phyloP scores from a whole-genome alignment of 306 rosid genomes.

The Mimosa pudica region DNA sequence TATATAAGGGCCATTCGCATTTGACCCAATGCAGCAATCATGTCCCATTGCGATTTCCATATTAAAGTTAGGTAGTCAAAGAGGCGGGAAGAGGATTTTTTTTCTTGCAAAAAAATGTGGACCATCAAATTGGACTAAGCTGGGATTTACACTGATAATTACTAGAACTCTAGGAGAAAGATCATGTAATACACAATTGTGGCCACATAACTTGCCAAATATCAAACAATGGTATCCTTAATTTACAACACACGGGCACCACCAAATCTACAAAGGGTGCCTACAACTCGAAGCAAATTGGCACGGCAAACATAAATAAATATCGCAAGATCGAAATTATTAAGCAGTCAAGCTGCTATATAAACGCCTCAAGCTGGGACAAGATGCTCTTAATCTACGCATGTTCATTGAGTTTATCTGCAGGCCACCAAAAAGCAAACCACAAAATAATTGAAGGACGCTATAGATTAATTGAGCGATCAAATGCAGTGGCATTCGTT shows the following conservation, averaged over 20 bases:
- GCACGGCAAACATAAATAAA: constrained; percentile 20
- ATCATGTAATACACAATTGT: constrained; percentile 42
- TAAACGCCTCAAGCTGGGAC: constrained; percentile 91
- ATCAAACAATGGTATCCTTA: constrained; percentile 28
- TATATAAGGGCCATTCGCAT: no score
- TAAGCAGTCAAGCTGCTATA: constrained; percentile 81
- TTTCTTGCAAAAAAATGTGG: constrained; percentile 9
- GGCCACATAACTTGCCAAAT: constrained; percentile 45
- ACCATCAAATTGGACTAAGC: constrained; percentile 36
- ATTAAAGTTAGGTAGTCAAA: no score
- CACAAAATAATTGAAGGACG: not conserved
- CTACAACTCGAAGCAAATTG: constrained; percentile 34
- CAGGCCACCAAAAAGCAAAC: constrained; percentile 14
- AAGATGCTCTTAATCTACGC: constrained; percentile 68
- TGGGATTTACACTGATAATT: constrained; percentile 26
- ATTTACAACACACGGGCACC: constrained; percentile 46
- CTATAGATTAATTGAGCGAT: not conserved
- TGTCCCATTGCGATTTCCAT: no score
- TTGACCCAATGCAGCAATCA: no score
- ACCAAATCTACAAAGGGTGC: constrained; percentile 31
- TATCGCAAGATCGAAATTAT: constrained; percentile 28
- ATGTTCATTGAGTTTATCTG: constrained; percentile 75
- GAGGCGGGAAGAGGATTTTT: no score
- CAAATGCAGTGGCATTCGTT: constrained; percentile 2
- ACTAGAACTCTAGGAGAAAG: constrained; percentile 12